Evolutionary conservation across 805 yeast genomes (phyloP), one percentile per base, ranked within the genome.

Genomic region (Torulaspora microellipsoides): DNA sequence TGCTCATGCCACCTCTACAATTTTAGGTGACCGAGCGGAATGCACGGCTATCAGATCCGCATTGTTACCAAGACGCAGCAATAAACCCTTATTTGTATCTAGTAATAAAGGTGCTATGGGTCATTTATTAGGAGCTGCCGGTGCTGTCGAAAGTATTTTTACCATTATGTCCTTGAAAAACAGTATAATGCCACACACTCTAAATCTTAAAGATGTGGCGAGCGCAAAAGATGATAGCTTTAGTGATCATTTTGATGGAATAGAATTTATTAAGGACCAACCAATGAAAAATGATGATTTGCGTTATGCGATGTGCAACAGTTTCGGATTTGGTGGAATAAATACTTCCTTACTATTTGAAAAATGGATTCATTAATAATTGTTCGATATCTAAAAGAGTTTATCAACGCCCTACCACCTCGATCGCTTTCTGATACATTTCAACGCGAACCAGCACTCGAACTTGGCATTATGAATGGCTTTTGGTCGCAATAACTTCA

Each of bases 311-410:
- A 48, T 93, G 54, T 78, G 88, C 37, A 93, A 93, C 58, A 87
- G 96, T 54, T 91, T 95, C 67, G 99, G 99, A 0, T 93, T 93
- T 68, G 99, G 99, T 7, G 99, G 99, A 8, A 87, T 95, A 4
- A 93, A 93, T 63, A 83, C 95, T 6, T 75, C 95, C 2, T 57
- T 93, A 2, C 72, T 81, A 34, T 76, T 82, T 50, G 68, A 69
- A 27, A 70, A 65, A 47, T 65, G 47, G 44, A 20, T 20, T 20
- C 2, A 20, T 20, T 20, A 8, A 20, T 20, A 7, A 20, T 20
- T 20, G 6, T 20, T 20, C n/a, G n/a, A n/a, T n/a, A n/a, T n/a
- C n/a, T n/a, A n/a, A n/a, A n/a, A n/a, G n/a, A n/a, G n/a, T n/a
- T n/a, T n/a, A n/a, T n/a, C n/a, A n/a, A n/a, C n/a, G n/a, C n/a